phyloP scores from a whole-genome alignment of 2,329 filamentous ascomycete genomes.

The Verticillium nubilum region DNA sequence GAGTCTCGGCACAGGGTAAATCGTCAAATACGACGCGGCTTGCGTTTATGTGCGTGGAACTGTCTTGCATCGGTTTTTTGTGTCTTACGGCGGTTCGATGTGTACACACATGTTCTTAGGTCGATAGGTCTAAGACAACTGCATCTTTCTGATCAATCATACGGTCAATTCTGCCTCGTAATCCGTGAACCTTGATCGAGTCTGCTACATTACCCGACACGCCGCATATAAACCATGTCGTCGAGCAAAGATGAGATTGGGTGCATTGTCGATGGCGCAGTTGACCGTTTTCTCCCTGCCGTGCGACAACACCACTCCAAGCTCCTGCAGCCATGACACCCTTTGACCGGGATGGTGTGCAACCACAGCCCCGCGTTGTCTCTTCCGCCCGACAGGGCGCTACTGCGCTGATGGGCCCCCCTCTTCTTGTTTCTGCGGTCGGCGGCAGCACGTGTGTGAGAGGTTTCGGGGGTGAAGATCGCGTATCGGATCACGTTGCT shows the following conservation, averaged over 20 bases:
- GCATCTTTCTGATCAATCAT: not conserved
- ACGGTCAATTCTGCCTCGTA: not conserved
- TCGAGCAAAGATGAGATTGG: too few relatives aligned
- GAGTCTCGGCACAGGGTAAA: not conserved
- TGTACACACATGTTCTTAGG: not conserved
- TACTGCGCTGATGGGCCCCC: not conserved
- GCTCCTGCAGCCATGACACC: not conserved
- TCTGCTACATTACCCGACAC: too few relatives aligned
- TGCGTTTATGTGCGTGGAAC: not conserved
- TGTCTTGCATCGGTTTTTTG: not conserved
- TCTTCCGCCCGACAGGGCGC: not conserved
- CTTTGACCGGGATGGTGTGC: not conserved
- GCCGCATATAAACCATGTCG: too few relatives aligned
- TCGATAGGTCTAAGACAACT: not conserved
- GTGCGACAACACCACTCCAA: not conserved
- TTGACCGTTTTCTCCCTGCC: not conserved
- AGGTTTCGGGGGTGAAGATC: not conserved
- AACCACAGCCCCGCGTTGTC: not conserved
- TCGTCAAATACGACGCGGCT: not conserved
- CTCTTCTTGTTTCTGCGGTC: not conserved
- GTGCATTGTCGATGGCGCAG: not conserved
- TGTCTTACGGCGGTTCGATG: not conserved
- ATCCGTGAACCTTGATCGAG: too few relatives aligned
- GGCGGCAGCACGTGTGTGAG: not conserved
- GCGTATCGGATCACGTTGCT: not conserved